A percentile compares a stretch with the other conserved stretches of the same genome.
Conservation (phyloP, 2,329 filamentous ascomycete genomes). For the Aureobasidium uvarum region DNA sequence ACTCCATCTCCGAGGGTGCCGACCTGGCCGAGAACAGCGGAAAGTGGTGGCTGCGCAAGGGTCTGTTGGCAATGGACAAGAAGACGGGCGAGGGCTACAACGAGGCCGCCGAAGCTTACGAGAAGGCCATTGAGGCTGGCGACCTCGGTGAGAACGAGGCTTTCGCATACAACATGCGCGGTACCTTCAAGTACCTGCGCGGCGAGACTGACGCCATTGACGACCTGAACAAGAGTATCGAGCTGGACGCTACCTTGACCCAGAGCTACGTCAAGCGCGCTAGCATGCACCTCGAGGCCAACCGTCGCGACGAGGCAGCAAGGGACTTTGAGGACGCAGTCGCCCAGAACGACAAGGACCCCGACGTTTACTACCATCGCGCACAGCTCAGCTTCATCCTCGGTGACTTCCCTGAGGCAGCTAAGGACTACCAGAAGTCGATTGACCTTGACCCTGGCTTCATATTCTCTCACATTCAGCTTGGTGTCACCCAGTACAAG, state of each 20-base stretch:
- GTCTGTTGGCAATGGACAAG: conserved; percentile 74
- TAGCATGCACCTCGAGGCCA: conserved; percentile 93
- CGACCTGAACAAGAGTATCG: conserved; percentile 90
- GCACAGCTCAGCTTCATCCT: conserved; percentile 98
- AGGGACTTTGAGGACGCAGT: conserved; percentile 85
- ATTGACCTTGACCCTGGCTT: conserved; percentile 95
- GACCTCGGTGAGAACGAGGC: conserved; percentile 81
- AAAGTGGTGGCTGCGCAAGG: conserved; percentile 80
- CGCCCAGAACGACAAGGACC: conserved; percentile 79
- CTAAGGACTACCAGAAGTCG: conserved; percentile 98
- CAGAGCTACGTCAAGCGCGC: conserved; percentile 99
- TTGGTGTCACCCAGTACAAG: conserved; percentile 99
- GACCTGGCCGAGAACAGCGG: conserved; percentile 76
- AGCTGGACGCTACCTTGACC: conserved; percentile 80
- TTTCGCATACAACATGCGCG: conserved; percentile 92
- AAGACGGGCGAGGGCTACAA: conserved; percentile 91
- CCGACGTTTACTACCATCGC: conserved; percentile 98
- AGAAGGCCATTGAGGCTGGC: conserved; percentile 79
- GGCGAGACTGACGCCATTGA: conserved; percentile 78
- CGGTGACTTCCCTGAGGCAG: conserved; percentile 85
- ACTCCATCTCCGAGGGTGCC: conserved; percentile 75
- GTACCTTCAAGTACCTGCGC: conserved; percentile 89
- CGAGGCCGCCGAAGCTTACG: conserved; percentile 80
- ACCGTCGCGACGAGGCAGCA: conserved; percentile 80
- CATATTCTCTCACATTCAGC: conserved; percentile 99